Percentiles rank a stretch among this genome's conserved stretches.
Evolutionary conservation across 352 stramenopile species (phyloP).

Genomic region (Globisporangium perplexum): DNA sequence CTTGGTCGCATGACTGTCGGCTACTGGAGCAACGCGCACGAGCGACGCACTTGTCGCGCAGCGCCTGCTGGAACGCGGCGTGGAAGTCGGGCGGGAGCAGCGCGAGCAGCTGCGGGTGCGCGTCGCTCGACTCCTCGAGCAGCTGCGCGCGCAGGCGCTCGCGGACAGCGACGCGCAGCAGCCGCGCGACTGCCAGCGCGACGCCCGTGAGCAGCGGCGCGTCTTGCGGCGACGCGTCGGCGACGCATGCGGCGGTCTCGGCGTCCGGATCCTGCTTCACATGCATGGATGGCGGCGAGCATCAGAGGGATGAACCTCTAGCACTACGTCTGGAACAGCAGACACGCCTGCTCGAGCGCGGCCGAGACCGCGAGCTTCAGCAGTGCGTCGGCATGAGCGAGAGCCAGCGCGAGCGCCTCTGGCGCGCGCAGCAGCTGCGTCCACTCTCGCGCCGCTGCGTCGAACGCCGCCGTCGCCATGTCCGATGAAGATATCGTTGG

Average conservation of each 20-base stretch:
- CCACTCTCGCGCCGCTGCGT: constrained; percentile 30
- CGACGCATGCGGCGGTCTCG: neutral
- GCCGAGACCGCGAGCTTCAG: constrained; percentile 34
- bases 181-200: constrained; percentile 25
- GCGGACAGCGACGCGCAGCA: constrained; percentile 40
- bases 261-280: neutral
- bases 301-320: constrained; percentile 7
- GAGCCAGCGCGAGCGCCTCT: constrained; percentile 18
- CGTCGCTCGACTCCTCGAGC: constrained; percentile 25
- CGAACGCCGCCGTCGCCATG: constrained; percentile 19
- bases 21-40: neutral
- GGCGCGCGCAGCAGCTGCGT: constrained; percentile 25
- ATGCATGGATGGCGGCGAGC: too few relatives aligned
- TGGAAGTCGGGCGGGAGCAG: constrained; percentile 33
- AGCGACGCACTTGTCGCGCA: constrained; percentile 20
- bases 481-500: too few relatives aligned
- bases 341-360: constrained; percentile 7
- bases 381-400: constrained; percentile 15
- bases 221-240: constrained; percentile 17
- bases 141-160: constrained; percentile 55
- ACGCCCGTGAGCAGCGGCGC: constrained; percentile 33
- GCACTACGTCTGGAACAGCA: neutral
- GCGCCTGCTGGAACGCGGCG: constrained; percentile 31
- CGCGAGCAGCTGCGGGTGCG: constrained; percentile 24
- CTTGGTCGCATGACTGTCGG: neutral